Percentiles rank a stretch among this genome's conserved stretches.
Evolutionary conservation across 2,329 filamentous ascomycete species (phyloP).

Genomic region (Dothideomycetidae sp.): DNA sequence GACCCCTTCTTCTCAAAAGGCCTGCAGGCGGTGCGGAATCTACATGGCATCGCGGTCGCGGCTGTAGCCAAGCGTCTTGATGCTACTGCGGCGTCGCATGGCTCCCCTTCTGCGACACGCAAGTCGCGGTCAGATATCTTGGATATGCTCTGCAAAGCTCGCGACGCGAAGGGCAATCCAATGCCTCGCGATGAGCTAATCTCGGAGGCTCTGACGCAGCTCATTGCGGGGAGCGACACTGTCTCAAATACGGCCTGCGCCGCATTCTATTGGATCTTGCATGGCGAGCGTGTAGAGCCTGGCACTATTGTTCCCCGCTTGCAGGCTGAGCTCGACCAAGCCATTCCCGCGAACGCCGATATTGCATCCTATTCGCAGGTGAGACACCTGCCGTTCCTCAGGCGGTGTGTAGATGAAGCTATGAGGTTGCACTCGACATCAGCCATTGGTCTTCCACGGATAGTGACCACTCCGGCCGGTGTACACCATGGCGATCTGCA

Average conservation of each 20-base stretch:
- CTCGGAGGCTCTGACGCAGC: constrained; percentile 22
- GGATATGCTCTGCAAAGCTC: constrained; percentile 19
- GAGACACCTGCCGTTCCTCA: constrained; percentile 19
- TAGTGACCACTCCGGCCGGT: constrained; percentile 17
- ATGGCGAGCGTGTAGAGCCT: constrained; percentile 17
- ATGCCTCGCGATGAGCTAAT: constrained; percentile 20
- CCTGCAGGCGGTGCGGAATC: constrained; percentile 13
- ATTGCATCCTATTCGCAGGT: constrained; percentile 16
- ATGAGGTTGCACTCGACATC: constrained; percentile 22
- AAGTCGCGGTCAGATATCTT: constrained; percentile 20
- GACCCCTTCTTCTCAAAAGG: constrained; percentile 18
- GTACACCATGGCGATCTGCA: constrained; percentile 15
- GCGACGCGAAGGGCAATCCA: constrained; percentile 18
- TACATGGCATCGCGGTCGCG: constrained; percentile 17
- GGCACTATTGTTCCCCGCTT: constrained; percentile 16
- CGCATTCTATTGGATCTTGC: constrained; percentile 16
- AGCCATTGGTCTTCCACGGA: constrained; percentile 15
- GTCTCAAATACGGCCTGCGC: constrained; percentile 21
- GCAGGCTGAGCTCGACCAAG: constrained; percentile 19
- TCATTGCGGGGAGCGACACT: constrained; percentile 25
- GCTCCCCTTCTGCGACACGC: too few relatives aligned
- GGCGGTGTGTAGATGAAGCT: constrained; percentile 20
- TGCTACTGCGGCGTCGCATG: constrained; percentile 5
- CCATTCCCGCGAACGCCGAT: constrained; percentile 13
- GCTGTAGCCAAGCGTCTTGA: constrained; percentile 20